These are phyloP conservation scores for Globisporangium takayamanum DNA, from an alignment of 352 stramenopile genomes.

Conservation along the genomic window DNA sequence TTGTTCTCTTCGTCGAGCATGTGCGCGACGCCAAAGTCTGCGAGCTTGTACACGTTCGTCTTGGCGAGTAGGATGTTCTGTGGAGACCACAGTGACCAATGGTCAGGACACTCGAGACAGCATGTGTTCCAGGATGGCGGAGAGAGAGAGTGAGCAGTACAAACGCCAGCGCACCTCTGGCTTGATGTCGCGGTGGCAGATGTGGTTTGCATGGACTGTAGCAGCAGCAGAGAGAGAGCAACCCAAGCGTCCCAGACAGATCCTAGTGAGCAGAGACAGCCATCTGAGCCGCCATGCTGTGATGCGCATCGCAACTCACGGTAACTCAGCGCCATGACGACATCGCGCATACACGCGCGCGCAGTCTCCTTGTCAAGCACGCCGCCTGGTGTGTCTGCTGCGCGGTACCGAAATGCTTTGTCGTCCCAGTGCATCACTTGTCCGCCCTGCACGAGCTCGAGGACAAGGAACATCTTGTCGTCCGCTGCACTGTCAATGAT, in stretches of 20 bases:
- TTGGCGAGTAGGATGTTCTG: slow-evolving; percentile 66
- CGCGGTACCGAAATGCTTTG: slow-evolving; percentile 53
- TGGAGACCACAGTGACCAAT: background rate
- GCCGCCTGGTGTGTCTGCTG: slow-evolving; percentile 16
- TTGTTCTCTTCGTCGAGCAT: slow-evolving; percentile 41
- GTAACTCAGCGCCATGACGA: slow-evolving; percentile 76
- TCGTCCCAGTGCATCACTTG: slow-evolving; percentile 86
- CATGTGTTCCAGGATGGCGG: no score
- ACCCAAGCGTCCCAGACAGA: background rate
- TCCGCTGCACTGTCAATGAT: slow-evolving; percentile 77
- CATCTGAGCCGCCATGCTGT: background rate
- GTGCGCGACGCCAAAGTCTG: slow-evolving; percentile 76
- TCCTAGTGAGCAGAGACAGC: background rate
- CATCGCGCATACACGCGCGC: slow-evolving; percentile 58
- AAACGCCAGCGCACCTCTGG: slow-evolving; percentile 24
- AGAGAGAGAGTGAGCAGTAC: background rate
- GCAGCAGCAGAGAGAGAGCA: background rate
- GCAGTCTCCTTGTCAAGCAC: slow-evolving; percentile 33
- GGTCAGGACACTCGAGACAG: background rate
- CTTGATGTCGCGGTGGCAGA: slow-evolving; percentile 86
- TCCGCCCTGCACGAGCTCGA: slow-evolving; percentile 75
- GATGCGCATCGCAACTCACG: slow-evolving; percentile 22
- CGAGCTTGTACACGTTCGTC: slow-evolving; percentile 56
- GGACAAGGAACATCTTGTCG: slow-evolving; percentile 76
- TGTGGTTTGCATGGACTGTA: slow-evolving; percentile 67